Evolutionary conservation across 805 yeast species (phyloP).

Genomic region (Blastobotrys attinorum): DNA sequence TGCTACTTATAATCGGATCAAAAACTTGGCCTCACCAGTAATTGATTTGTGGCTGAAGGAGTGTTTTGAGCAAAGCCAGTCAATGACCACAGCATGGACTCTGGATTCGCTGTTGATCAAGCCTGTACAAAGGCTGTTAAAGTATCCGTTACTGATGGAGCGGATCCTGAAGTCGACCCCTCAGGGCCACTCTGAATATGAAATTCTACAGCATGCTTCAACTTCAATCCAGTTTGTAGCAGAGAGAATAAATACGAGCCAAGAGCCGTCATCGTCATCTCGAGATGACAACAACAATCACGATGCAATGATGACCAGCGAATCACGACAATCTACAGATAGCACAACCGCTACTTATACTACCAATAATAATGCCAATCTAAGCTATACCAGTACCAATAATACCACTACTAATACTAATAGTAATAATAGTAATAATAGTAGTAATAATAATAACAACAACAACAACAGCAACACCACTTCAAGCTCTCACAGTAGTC

Average conservation of each 20-base stretch:
- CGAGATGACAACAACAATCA: neutral
- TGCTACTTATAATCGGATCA: slow-evolving; percentile 20
- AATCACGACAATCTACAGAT: too few relatives aligned
- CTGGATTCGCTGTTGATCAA: slow-evolving; percentile 35
- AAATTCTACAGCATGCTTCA: slow-evolving; percentile 17
- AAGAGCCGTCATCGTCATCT: neutral
- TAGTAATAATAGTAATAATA: too few relatives aligned
- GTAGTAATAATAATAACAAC: too few relatives aligned
- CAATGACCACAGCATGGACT: slow-evolving; percentile 32
- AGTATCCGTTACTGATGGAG: slow-evolving; percentile 33
- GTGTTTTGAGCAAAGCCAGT: slow-evolving; percentile 23
- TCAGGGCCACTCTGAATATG: slow-evolving; percentile 42
- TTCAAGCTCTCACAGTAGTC: too few relatives aligned
- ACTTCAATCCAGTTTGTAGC: slow-evolving; percentile 13
- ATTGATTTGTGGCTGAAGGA: slow-evolving; percentile 29
- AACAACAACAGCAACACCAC: too few relatives aligned
- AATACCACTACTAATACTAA: too few relatives aligned
- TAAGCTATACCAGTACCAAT: too few relatives aligned
- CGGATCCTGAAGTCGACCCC: slow-evolving; percentile 27
- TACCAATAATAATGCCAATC: neutral
- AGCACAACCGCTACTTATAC: slow-evolving; percentile 1
- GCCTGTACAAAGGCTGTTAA: slow-evolving; percentile 39
- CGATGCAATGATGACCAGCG: too few relatives aligned
- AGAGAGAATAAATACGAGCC: slow-evolving; percentile 18
- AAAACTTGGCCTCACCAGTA: slow-evolving; percentile 20